Evolutionary conservation across 164 flowering plant genomes (phyloP).

Genomic region (Nymphaea thermarum): DNA sequence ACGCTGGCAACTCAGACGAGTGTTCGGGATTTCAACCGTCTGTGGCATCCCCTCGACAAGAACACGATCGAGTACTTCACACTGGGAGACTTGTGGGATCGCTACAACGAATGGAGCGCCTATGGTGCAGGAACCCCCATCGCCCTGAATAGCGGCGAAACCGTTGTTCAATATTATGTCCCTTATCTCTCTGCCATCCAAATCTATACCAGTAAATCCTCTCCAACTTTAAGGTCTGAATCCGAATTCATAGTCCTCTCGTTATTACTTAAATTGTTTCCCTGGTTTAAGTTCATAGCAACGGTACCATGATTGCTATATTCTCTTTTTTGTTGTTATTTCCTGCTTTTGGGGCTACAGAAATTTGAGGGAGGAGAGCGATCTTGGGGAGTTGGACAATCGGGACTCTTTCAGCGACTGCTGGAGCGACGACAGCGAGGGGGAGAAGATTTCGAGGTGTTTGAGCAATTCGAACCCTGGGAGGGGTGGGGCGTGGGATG

Average conservation of each 20-base stretch:
- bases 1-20: neutral
- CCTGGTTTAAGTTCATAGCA: neutral
- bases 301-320: neutral
- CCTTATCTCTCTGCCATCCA: constrained; percentile 96
- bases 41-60: constrained; percentile 68
- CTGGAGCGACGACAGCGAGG: constrained; percentile 72
- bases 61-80: constrained; percentile 76
- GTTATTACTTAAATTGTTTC: neutral
- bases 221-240: constrained; percentile 32
- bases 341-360: neutral
- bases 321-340: neutral
- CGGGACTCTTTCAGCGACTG: constrained; percentile 75
- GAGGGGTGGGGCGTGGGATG: neutral
- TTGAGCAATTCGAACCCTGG: constrained; percentile 38
- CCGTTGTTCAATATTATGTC: constrained; percentile 81
- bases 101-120: constrained; percentile 92
- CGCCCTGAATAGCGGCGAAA: constrained; percentile 31
- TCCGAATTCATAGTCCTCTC: constrained; percentile 1
- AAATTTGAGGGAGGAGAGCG: constrained; percentile 57
- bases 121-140: constrained; percentile 89
- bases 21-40: constrained; percentile 46
- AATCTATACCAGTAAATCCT: constrained; percentile 58
- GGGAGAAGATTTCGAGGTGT: constrained; percentile 67
- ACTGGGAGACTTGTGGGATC: constrained; percentile 75
- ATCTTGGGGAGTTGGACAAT: constrained; percentile 42